Evolutionary conservation across 208 protist genomes (phyloP), one percentile per base, ranked within the genome.

Genomic region (Wallacemonas collosoma): DNA sequence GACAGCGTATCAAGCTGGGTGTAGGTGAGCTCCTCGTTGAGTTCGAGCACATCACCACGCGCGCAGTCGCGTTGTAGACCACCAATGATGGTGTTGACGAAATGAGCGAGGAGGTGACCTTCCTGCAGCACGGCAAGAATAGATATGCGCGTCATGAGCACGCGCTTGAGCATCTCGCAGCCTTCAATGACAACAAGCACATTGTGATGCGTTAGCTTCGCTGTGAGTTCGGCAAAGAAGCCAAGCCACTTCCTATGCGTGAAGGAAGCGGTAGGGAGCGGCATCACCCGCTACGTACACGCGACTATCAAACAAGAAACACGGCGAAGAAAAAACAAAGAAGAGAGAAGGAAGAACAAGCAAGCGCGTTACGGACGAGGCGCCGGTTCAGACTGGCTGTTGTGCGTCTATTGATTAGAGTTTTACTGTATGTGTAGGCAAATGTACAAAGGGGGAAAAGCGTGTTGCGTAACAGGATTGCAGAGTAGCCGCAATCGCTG

Each of bases 171-270:
- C 63, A 85, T 62, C 76, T 93, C 87, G 43, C 86, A 91, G 15
- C 91, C 91, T 54, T 96, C 91, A 44, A 94, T 79, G 35, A 86
- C 86, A 17, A 94, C 86, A 9, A 91, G 63, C 3, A 86, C 68
- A 62, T 93, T 92, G 82, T 93, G 89, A 55, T 96, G 91, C 47
- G 87, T 90, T 15, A 96, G 70, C 75, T 94, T 93, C 6, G 89
- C 88, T 1, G 85, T 92, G 38, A 96, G 79, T 81, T 94, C 91
- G 1, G 89, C 89, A 67, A 96, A 96, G 60, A 96, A 94, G 15
- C 87, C 76, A 9, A 96, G 80, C 91, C 91, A 96, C 58, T 91
- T 91, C 2, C 80, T 76, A 65, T 86, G 84, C 38, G 89, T 91
- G 63, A 89, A 94, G 9, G 85, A 88, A 3, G 58, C 38, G 0